phyloP scores from a whole-genome alignment of 129 eudicot species.

The sunflower (Helianthus annuus) region DNA sequence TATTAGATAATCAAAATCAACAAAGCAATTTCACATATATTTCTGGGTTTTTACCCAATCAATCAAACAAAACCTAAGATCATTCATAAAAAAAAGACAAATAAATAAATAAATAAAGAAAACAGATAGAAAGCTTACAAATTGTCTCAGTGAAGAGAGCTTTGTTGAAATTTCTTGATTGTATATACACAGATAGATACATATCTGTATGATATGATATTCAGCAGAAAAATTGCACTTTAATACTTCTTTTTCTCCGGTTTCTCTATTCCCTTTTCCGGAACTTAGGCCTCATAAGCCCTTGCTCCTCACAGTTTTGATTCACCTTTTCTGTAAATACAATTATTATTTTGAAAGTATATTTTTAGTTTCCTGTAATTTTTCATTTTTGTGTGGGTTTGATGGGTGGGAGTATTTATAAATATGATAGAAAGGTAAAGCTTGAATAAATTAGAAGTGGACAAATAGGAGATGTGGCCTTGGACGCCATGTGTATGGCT shows the following conservation, averaged over 20 bases:
- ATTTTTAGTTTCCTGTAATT: background rate
- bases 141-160: constrained; percentile 16
- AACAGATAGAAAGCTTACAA: constrained; percentile 36
- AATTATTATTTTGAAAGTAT: background rate
- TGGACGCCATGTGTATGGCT: constrained; percentile 12
- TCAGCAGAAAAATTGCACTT: constrained; percentile 25
- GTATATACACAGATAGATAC: background rate
- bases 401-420: constrained; percentile 26
- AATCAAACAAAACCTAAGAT: constrained; percentile 13
- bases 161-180: constrained; percentile 6
- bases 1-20: background rate
- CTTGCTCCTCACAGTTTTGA: constrained; percentile 15
- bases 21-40: background rate
- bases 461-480: constrained; percentile 27
- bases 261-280: background rate
- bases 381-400: constrained; percentile 20
- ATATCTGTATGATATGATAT: constrained; percentile 5
- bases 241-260: background rate
- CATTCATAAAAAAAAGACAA: background rate
- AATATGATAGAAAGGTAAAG: constrained; percentile 6
- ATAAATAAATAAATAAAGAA: background rate
- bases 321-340: constrained; percentile 29
- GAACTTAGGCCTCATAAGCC: constrained; percentile 29
- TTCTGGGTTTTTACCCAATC: background rate
- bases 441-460: constrained; percentile 17